Evolutionary conservation across 306 rosid species (phyloP).

Genomic region (Lathyrus sativus): DNA sequence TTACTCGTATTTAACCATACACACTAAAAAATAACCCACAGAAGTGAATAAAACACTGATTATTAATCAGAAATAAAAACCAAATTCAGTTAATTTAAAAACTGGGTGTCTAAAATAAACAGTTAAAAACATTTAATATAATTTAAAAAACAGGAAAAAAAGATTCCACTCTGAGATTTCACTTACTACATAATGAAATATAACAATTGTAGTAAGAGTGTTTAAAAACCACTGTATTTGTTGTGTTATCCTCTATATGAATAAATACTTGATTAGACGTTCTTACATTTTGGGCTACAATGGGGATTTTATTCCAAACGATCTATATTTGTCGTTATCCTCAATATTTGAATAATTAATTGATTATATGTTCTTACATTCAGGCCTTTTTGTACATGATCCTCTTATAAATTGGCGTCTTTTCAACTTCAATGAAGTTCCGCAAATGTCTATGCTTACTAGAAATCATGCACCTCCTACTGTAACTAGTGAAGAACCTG

Average conservation of each 20-base stretch:
- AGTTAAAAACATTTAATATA: too few species aligned
- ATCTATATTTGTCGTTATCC: conserved; percentile 5
- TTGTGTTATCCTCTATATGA: conserved; percentile 1
- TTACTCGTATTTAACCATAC: too few species aligned
- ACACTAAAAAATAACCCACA: too few species aligned
- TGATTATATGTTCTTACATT: conserved; percentile 35
- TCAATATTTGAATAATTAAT: conserved; percentile 7
- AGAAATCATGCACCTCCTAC: conserved; percentile 67
- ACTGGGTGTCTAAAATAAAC: too few species aligned
- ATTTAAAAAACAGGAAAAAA: too few species aligned
- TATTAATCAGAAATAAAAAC: too few species aligned
- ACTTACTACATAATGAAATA: too few species aligned
- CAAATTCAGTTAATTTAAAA: too few species aligned
- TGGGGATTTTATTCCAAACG: neutral
- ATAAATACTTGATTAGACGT: conserved; percentile 21
- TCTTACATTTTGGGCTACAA: conserved; percentile 13
- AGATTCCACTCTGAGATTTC: too few species aligned
- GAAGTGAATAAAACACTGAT: too few species aligned
- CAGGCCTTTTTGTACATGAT: conserved; percentile 99
- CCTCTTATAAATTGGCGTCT: conserved; percentile 99
- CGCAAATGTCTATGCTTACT: conserved; percentile 80
- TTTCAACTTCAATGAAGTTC: conserved; percentile 96
- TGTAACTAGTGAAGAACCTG: conserved; percentile 76
- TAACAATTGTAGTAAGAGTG: too few species aligned
- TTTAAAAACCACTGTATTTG: too few species aligned